Evolutionary conservation across 805 yeast genomes (phyloP), one percentile per base, ranked within the genome.

Genomic region (Kurtzmaniella cleridarum): DNA sequence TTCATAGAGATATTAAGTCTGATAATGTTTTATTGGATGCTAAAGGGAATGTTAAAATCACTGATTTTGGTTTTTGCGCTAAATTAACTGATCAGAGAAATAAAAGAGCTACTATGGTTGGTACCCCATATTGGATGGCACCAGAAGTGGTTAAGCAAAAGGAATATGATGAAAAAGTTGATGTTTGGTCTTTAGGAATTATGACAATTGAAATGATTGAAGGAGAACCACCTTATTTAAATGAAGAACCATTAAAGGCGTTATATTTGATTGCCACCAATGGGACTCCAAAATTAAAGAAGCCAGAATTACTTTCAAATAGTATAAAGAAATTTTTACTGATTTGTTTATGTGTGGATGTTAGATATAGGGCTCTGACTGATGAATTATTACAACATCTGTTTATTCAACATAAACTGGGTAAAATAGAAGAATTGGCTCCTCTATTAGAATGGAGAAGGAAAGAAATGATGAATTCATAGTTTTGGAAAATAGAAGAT

Each of bases 91-190:
- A 68, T 66, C 43, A 64, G 62, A 43, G 64, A 55, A 41, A 45
- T 55, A 90, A 91, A 60, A 79, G 99, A 59, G 89, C 96, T 3
- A 93, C 99, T 3, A 88, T 93, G 95, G 98, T 93, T 13, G 99
- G 99, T 12, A 93, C 99, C 0, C 98, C 99, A 11, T 93, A 93
- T 60, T 93, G 99, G 99, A 93, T 93, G 93, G 93, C 93, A 0
- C 93, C 93, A 1, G 93, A 84, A 59, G 89, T 84, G 33, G 89
- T 84, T 30, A 79, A 78, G 49, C 86, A 81, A 51, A 81, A 83
- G 52, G 88, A 83, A 46, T 84, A 84, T 53, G 93, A 84, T 35
- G 86, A 84, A 37, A 84, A 84, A 55, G 88, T 84, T 20, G 93
- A 84, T 53, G 81, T 84, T 17, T 84, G 93, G 93, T 79, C 87